Percentiles rank a stretch among this genome's conserved stretches.
Evolutionary conservation across 208 protist species (phyloP).

Genomic region (Acanthamoeba castellanii): DNA sequence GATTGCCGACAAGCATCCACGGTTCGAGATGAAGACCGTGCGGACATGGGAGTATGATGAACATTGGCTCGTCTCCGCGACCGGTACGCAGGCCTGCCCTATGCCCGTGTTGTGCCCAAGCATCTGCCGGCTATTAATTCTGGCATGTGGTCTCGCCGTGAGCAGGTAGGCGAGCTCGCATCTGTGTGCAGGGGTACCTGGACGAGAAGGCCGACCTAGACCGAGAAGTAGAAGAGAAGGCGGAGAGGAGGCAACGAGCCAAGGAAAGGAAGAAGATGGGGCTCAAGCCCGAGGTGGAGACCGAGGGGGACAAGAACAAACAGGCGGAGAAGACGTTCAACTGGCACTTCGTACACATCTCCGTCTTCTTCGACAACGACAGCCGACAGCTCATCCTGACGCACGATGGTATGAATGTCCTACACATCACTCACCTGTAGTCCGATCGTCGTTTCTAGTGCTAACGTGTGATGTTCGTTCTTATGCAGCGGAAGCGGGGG

Average conservation of each 20-base stretch:
- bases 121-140: background rate
- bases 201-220: slow-evolving; percentile 37
- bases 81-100: background rate
- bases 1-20: background rate
- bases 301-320: background rate
- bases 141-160: background rate
- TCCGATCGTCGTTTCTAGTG: too few relatives aligned
- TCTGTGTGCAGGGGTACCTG: slow-evolving; percentile 8
- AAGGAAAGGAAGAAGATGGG: slow-evolving; percentile 1
- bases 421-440: background rate
- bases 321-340: slow-evolving; percentile 11
- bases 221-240: background rate
- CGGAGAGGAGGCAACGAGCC: background rate
- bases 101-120: background rate
- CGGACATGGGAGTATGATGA: slow-evolving; percentile 56
- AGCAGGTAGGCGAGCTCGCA: background rate
- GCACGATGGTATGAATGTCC: background rate
- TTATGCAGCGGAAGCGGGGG: background rate
- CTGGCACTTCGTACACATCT: slow-evolving; percentile 59
- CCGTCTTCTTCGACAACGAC: slow-evolving; percentile 56
- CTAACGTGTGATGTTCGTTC: background rate
- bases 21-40: slow-evolving; percentile 39
- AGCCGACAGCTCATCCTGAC: slow-evolving; percentile 17
- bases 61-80: slow-evolving; percentile 18
- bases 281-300: background rate